Base-by-base conservation (phyloP, 176 grass and related monocot genomes). In the Puccinellia tenuiflora region DNA sequence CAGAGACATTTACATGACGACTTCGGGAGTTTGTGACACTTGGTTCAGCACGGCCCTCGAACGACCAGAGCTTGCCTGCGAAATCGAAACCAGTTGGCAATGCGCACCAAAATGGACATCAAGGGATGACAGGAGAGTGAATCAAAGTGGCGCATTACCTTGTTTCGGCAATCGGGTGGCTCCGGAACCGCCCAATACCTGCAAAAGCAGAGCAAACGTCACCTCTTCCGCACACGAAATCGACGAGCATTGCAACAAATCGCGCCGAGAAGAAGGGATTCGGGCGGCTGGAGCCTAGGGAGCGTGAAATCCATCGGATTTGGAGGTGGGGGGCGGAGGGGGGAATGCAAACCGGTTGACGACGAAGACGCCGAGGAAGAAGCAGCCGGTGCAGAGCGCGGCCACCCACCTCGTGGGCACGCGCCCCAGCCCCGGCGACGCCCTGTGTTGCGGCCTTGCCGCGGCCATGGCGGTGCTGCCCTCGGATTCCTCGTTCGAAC, bases 321-420 rank as follows among this genome's bases (percentile, higher is more conserved):
- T 73, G 59, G 73, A 25, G 59, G 64, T 64, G 59, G 73, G 29
- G 61, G 68, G 13, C 2, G 21, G 67, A 5, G 40, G 22, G 22
- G 34, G 10, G 30, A 17, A 18, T 8, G 83, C 50, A 54, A 17
- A 86, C 90, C 90, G 85, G 17, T 92, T 86, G 67, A 92, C 82
- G 60, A 86, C 60, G 75, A 56, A 69, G 79, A 92, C 18, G 83
- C 90, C 86, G 79, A 92, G 79, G 40, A 92, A 21, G 90, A 92
- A 92, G 86, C 86, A 92, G 74, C 79, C 75, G 74, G 83, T 50
- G 86, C 86, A 92, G 83, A 92, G 86, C 75, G 35, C 86, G 35
- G 82, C 74, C 9, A 54, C 90, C 9, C 83, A 83, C 21, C 83
- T 75, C 50, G 75, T 88, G 73, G 90, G 72, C 79, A 92, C 79